Evolutionary conservation across 1,284 basidiomycete species (phyloP), one percentile per base, ranked within the genome.

Genomic region (Tranzscheliella williamsii): DNA sequence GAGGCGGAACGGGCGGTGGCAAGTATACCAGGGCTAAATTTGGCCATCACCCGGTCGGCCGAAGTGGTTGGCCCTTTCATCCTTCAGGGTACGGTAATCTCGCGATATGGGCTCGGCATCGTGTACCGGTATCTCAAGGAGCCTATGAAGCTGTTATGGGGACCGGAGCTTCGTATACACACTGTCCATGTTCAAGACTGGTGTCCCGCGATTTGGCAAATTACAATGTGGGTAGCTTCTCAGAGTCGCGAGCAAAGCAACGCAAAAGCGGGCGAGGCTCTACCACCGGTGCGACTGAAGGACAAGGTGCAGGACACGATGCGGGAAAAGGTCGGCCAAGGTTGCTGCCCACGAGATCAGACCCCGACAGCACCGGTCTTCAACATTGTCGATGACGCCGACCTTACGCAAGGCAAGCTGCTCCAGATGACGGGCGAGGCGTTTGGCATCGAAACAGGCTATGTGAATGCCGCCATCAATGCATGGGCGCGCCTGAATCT

Each of bases 1-100:
- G 68, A 71, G 29, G 62, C 66, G 12, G 66, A 68, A 38, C 46
- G 68, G 12, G 66, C 66, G 11, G 66, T 42, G 23, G 68, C 68
- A 7, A 52, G 42, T 27, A 49, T 58, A 3, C 40, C 38, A 2
- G 46, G 40, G 20, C 48, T 69, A n/a, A 52, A 52, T 4, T 46
- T 67, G 6, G 68, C 58, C 40, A 62, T 67, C 38, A 42, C 52
- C n/a, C 48, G 66, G 7, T 66, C 62, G 2, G 65, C 68, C 17
- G 57, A 55, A 24, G 33, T 69, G 22, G 64, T 62, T n/a, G 68
- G 68, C 8, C 63, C 65, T 4, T 53, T 36, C 37, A 33, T 51
- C 33, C 53, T 57, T 29, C 24, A 34, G 24, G 58, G 47, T 17
- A 27, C 49, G 31, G 42, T 60, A 6, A 37, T 47, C n/a, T 46